Evolutionary conservation across 352 stramenopile species (phyloP).

Genomic region (Blastocystis sp.): DNA sequence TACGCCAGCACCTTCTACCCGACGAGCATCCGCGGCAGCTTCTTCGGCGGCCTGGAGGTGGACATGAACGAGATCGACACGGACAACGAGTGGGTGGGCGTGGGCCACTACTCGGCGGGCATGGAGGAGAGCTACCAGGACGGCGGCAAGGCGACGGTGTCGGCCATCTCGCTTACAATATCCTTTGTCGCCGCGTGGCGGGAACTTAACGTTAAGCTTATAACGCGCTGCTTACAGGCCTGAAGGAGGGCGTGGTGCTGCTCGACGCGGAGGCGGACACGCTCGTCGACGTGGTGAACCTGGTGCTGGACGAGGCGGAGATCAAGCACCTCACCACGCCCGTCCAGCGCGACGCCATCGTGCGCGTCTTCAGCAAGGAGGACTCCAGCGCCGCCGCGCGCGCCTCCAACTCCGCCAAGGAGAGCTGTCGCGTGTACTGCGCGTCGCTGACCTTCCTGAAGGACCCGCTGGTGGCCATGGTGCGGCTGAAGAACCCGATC

Average conservation of each 20-base stretch:
- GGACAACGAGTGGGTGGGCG: conserved; percentile 11
- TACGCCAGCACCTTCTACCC: not conserved
- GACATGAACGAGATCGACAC: conserved; percentile 46
- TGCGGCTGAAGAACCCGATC: conserved; percentile 39
- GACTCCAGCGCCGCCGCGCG: not conserved
- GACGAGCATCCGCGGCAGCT: not conserved
- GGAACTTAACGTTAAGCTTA: conserved; percentile 36
- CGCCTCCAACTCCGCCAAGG: not conserved
- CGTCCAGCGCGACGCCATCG: not conserved
- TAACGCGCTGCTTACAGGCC: not conserved
- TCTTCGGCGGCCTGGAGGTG: conserved; percentile 26
- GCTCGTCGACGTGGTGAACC: not conserved
- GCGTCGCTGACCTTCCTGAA: not conserved
- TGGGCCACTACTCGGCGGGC: not conserved
- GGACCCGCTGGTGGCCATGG: not conserved
- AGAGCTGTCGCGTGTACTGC: conserved; percentile 41
- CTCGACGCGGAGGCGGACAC: conserved; percentile 8
- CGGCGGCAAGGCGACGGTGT: not conserved
- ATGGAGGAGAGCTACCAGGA: conserved; percentile 2
- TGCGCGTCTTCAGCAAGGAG: conserved; percentile 16
- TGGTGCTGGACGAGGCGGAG: conserved; percentile 11
- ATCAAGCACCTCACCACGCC: conserved; percentile 11
- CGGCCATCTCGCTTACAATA: conserved; percentile 13
- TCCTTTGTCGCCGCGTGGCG: not conserved
- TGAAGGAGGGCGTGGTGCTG: conserved; percentile 23